Evolutionary conservation across 2,329 filamentous ascomycete genomes (phyloP), one percentile per base, ranked within the genome.

Genomic region (Trichoderma endophyticum): DNA sequence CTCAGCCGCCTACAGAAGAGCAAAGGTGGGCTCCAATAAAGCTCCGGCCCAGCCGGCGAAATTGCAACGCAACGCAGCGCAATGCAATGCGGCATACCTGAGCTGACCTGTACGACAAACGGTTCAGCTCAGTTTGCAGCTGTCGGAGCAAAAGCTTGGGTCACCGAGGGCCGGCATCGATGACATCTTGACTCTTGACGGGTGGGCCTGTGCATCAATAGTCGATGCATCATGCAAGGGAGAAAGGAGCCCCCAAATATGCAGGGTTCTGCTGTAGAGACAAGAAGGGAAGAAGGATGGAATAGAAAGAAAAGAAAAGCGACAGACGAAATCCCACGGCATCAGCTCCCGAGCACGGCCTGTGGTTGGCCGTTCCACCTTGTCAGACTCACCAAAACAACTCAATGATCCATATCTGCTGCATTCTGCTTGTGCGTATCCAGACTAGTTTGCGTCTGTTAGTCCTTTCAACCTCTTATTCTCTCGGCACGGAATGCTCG

Each of bases 1-100:
- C 39, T 43, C 15, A n/a, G 39, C 4, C 18, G 39, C 4, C 39
- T n/a, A 48, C 39, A 48, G 18, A 28, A 7, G 15, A 11, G 21
- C 62, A 18, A 15, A 15, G 28, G 62, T 51, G 28, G 39, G 39
- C 28, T 54, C 62, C 28, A 32, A 21, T 54, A 14, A 30, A 39
- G 51, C 43, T 54, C 43, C 63, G 63, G 63, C 39, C 28, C 9
- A 65, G 63, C 63, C 63, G 62, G 63, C 63, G 63, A 54, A 36
- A 65, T 48, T n/a, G 30, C 21, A 51, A 21, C 39, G 7, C 63
- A 32, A 24, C 28, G 43, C n/a, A 56, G 26, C 9, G 9, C 26
- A 56, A 6, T 12, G 11, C 14, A 56, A 26, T 56, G 21, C 14
- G 34, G 34, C 34, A 36, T 36, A 14, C 36, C 36, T 39, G 36